These are phyloP conservation scores for Pigoraptor vietnamica DNA, from an alignment of 78 protist genomes.

Conservation along the genomic window DNA sequence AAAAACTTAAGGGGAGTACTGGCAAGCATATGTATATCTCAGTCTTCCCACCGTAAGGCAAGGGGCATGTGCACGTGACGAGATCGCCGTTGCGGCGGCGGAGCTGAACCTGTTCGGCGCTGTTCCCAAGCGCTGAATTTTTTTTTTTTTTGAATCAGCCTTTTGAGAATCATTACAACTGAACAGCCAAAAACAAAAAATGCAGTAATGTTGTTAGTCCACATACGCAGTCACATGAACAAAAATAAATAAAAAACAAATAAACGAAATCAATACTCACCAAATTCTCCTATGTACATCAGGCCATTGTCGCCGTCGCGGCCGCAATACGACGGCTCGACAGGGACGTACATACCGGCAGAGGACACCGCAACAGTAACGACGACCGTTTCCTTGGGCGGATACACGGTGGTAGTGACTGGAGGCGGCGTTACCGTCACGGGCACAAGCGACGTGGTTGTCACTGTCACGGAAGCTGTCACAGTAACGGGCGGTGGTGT, in stretches of 20 bases:
- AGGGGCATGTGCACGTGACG: neutral
- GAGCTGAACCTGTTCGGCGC: neutral
- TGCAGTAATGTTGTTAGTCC: too few species aligned
- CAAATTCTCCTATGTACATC: neutral
- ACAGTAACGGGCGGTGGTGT: neutral
- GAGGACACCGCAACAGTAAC: neutral
- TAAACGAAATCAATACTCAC: neutral
- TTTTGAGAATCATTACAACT: too few species aligned
- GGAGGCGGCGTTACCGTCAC: neutral
- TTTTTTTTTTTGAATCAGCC: neutral
- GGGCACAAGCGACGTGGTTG: neutral
- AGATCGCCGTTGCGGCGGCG: neutral
- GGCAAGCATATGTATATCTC: too few species aligned
- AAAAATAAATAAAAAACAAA: too few species aligned
- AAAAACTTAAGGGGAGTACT: too few species aligned
- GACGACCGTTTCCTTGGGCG: neutral
- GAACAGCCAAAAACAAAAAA: too few species aligned
- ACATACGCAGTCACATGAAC: too few species aligned
- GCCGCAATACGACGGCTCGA: neutral
- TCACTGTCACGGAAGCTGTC: neutral
- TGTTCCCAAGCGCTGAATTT: neutral
- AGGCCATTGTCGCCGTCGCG: neutral
- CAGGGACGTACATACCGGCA: neutral
- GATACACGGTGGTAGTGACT: neutral
- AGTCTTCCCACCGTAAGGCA: too few species aligned